Evolutionary conservation across 352 stramenopile genomes (phyloP).

Genomic region (Phytophthora kernoviae): DNA sequence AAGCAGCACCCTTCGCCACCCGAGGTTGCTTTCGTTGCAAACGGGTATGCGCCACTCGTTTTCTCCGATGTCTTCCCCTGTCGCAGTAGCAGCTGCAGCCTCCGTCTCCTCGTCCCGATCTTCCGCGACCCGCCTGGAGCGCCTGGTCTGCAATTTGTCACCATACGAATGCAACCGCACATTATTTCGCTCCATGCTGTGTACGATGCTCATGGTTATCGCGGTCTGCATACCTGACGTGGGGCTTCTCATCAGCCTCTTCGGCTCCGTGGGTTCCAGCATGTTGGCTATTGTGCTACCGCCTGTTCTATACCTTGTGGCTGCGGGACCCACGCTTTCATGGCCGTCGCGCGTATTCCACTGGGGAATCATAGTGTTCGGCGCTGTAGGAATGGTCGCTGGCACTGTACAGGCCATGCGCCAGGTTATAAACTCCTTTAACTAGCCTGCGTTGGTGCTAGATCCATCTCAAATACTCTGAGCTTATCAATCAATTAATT

Average conservation of each 20-base stretch:
- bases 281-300: conserved; percentile 84
- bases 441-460: no score
- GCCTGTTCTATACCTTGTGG: conserved; percentile 63
- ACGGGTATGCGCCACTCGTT: conserved; percentile 27
- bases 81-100: conserved; percentile 20
- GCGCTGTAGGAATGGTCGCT: conserved; percentile 67
- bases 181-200: conserved; percentile 84
- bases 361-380: conserved; percentile 54
- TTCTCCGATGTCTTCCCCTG: conserved; percentile 31
- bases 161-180: conserved; percentile 83
- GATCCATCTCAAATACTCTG: no score
- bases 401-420: conserved; percentile 60
- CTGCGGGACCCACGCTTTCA: conserved; percentile 42
- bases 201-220: conserved; percentile 72
- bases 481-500: conserved; percentile 14
- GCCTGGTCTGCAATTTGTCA: conserved; percentile 53
- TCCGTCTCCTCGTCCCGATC: conserved; percentile 19
- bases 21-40: conserved; percentile 27
- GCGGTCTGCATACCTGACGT: conserved; percentile 78
- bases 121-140: conserved; percentile 40
- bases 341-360: conserved; percentile 47
- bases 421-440: conserved; percentile 52
- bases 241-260: conserved; percentile 77
- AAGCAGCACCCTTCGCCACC: conserved; percentile 18
- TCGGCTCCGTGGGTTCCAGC: conserved; percentile 78